phyloP scores from a whole-genome alignment of 2,329 filamentous ascomycete genomes.

The Xylaria sp. region DNA sequence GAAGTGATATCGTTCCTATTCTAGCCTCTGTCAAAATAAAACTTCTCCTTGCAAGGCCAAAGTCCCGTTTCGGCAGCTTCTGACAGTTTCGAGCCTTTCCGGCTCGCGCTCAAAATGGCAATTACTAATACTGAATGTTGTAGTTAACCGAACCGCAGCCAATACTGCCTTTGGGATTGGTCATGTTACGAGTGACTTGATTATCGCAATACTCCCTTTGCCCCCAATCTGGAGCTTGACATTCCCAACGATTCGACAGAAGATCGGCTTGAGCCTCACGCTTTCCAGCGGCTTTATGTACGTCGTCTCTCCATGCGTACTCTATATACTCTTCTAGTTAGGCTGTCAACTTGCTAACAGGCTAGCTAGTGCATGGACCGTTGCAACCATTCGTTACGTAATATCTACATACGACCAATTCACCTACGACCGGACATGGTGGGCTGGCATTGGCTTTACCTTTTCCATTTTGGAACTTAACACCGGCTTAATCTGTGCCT shows the following conservation, averaged over 20 bases:
- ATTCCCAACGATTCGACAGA: conserved; percentile 45
- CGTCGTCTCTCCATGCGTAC: conserved; percentile 21
- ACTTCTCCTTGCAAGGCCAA: neutral
- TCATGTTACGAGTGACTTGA: conserved; percentile 49
- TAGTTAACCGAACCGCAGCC: conserved; percentile 42
- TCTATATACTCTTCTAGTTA: neutral
- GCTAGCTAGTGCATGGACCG: conserved; percentile 45
- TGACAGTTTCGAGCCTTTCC: too few species aligned
- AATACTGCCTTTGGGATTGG: conserved; percentile 49
- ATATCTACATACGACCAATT: conserved; percentile 49
- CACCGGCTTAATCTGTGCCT: conserved; percentile 48
- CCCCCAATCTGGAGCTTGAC: conserved; percentile 46
- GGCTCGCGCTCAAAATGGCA: neutral
- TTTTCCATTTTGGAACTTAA: conserved; percentile 50
- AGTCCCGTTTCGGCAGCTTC: neutral
- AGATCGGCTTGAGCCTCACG: conserved; percentile 47
- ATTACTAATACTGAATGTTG: neutral
- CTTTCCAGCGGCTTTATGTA: conserved; percentile 48
- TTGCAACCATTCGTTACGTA: conserved; percentile 47
- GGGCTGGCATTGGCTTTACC: conserved; percentile 48
- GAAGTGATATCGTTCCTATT: neutral
- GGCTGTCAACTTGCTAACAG: conserved; percentile 29
- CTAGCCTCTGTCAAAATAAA: neutral
- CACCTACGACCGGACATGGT: conserved; percentile 48
- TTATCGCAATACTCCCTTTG: conserved; percentile 48